Percentiles rank a stretch among this genome's conserved stretches.
Evolutionary conservation across 2,329 filamentous ascomycete species (phyloP).

Genomic region (Cladobotryum protrusum): DNA sequence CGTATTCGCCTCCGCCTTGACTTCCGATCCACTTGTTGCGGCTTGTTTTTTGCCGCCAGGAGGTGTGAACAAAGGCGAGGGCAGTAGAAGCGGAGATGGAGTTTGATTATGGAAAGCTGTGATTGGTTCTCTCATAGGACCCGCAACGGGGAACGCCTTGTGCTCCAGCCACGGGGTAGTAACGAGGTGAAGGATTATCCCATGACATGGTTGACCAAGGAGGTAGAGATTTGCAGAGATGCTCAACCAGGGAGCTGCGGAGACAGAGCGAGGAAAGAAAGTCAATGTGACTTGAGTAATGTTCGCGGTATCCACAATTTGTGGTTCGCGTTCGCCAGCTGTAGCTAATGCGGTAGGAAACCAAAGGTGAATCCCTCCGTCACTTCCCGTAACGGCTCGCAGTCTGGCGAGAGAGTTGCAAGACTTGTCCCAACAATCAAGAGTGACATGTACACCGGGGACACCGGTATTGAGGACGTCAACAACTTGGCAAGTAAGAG

Average conservation of each 20-base stretch:
- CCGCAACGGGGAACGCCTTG: background rate
- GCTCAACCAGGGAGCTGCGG: conserved; percentile 3
- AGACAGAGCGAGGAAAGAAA: conserved; percentile 1
- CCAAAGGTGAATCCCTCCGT: conserved; percentile 5
- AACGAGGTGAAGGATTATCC: conserved; percentile 5
- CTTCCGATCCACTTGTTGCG: no score
- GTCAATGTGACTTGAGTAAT: conserved; percentile 4
- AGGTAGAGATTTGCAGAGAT: conserved; percentile 9
- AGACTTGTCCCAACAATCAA: conserved; percentile 2
- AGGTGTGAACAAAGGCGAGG: background rate
- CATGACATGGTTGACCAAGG: background rate
- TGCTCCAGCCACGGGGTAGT: conserved; percentile 5
- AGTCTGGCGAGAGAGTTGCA: conserved; percentile 3
- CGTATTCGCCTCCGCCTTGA: no score
- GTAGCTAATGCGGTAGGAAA: background rate
- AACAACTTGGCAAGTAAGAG: conserved; percentile 8
- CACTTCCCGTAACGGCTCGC: conserved; percentile 2
- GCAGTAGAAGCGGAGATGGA: conserved; percentile 5
- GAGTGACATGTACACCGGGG: conserved; percentile 2
- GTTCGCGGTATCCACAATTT: conserved; percentile 4
- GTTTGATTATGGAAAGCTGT: background rate
- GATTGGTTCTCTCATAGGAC: background rate
- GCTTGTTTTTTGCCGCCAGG: no score
- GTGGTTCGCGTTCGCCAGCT: background rate
- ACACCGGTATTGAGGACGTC: background rate